Evolutionary conservation across 169 alveolate genomes (phyloP), one percentile per base, ranked within the genome.

Genomic region (Cryptosporidium canis): DNA sequence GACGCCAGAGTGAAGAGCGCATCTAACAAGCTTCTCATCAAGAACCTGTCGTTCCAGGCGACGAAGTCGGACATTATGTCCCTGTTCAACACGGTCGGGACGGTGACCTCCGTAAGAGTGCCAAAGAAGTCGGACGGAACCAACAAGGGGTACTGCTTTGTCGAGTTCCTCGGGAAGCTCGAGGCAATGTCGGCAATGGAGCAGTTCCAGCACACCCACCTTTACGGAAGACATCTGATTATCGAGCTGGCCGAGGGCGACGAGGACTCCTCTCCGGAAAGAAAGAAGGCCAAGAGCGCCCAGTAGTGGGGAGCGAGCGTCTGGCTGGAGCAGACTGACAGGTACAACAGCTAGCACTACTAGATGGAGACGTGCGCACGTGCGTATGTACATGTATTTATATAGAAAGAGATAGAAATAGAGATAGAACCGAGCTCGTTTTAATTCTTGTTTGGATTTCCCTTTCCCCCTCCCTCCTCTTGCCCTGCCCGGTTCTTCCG

Each of bases 11-110:
- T 92, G 33, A 85, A 83, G 14, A 70, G 71, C 63, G 90, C 90
- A 9, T 84, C 96, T 33, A 95, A 95, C 84, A 97, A 96, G 70
- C 90, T 97, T 21, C 83, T 96, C 24, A 97, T 97, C 18, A 96
- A 95, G 92, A 97, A 97, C 83, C 84, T 97, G 39, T 98, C 99
- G 35, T 97, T 97, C 94, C 97, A 97, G 91, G 98, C 98, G 31
- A 94, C 97, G 3, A 95, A 93, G 63, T 92, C 92, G 41, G 99
- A 97, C 83, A 90, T 97, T 65, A 65, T 90, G 67, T 94, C 93
- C 61, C 93, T 97, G 85, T 97, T 97, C 92, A 92, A 96, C 45
- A 90, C 95, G 35, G 95, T 95, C 83, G 99, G 99, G 18, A 94
- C 94, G 44, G 93, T 96, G 12, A 95, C 92, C 72, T 24, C 83